Evolutionary conservation across 768 basidiomycete genomes (phyloP).

Genomic region (Tricholoma terreum): DNA sequence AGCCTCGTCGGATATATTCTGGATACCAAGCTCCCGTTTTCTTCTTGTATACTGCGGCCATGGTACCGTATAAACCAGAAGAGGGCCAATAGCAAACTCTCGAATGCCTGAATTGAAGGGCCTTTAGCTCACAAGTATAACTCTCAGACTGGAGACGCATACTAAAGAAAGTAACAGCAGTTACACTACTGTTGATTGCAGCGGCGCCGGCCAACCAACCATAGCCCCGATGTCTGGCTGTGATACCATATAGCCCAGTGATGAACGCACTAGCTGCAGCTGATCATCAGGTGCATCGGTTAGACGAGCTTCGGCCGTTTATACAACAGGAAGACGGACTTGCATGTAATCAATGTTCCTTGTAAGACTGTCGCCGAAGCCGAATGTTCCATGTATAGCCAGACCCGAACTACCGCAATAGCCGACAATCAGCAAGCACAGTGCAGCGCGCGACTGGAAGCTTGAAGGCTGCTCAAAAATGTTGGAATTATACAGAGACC

Average conservation of each 20-base stretch:
- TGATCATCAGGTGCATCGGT: slow-evolving; percentile 26
- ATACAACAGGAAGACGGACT: slow-evolving; percentile 55
- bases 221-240: slow-evolving; percentile 45
- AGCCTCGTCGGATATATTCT: slow-evolving; percentile 8
- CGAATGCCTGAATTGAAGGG: slow-evolving; percentile 51
- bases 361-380: slow-evolving; percentile 44
- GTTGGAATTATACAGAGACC: too few relatives aligned
- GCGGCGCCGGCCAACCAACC: slow-evolving; percentile 54
- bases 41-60: slow-evolving; percentile 48
- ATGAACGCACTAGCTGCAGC: slow-evolving; percentile 55
- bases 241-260: slow-evolving; percentile 42
- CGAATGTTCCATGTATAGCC: slow-evolving; percentile 27
- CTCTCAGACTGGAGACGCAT: slow-evolving; percentile 22
- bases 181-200: slow-evolving; percentile 69
- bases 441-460: too few relatives aligned
- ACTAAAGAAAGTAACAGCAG: slow-evolving; percentile 80
- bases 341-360: slow-evolving; percentile 70
- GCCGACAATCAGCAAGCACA: too few relatives aligned
- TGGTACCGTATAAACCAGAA: slow-evolving; percentile 44
- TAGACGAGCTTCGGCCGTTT: slow-evolving; percentile 24
- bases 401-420: too few relatives aligned
- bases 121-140: neutral
- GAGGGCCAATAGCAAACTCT: slow-evolving; percentile 72
- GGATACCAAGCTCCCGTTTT: slow-evolving; percentile 27
- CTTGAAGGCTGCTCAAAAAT: too few relatives aligned